Percentiles rank a stretch among this genome's conserved stretches.
These are phyloP conservation scores for Fusarium vanettenii DNA, from an alignment of 2,329 filamentous ascomycete genomes.

Conservation along the genomic window DNA sequence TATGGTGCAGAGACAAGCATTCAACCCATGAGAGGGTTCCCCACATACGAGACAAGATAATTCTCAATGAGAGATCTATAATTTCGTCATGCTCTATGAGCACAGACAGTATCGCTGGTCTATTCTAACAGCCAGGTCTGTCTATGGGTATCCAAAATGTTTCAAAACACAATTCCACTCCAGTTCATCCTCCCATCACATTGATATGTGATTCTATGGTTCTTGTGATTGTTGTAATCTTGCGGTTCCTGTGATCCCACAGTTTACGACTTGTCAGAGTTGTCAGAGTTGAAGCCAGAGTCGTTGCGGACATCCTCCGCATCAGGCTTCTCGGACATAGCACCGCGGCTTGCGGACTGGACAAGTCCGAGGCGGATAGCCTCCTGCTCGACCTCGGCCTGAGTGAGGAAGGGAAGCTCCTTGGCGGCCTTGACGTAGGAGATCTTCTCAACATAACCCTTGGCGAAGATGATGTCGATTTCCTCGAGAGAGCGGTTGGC, in stretches of 20 bases:
- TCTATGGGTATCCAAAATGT: background rate
- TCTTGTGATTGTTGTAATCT: background rate
- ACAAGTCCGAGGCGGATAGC: conserved; percentile 43
- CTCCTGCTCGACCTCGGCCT: conserved; percentile 64
- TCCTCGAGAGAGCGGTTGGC: conserved; percentile 61
- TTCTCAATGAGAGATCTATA: background rate
- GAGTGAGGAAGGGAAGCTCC: conserved; percentile 64
- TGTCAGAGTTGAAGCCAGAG: conserved; percentile 33
- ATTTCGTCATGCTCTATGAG: background rate
- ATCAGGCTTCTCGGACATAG: conserved; percentile 32
- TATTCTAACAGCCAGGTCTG: background rate
- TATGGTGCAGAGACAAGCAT: background rate
- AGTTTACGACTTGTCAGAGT: conserved; percentile 33
- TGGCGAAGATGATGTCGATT: conserved; percentile 70
- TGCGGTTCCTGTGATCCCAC: background rate
- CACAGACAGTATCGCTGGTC: background rate
- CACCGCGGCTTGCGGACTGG: conserved; percentile 19
- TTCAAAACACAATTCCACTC: background rate
- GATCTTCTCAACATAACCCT: conserved; percentile 68
- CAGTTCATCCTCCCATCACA: background rate
- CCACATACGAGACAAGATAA: background rate
- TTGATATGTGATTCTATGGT: background rate
- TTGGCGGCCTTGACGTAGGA: conserved; percentile 69
- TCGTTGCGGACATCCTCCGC: conserved; percentile 30
- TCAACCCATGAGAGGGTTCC: background rate